Evolutionary conservation across 2,329 filamentous ascomycete genomes (phyloP).

Genomic region (Ceratocystis papillata): DNA sequence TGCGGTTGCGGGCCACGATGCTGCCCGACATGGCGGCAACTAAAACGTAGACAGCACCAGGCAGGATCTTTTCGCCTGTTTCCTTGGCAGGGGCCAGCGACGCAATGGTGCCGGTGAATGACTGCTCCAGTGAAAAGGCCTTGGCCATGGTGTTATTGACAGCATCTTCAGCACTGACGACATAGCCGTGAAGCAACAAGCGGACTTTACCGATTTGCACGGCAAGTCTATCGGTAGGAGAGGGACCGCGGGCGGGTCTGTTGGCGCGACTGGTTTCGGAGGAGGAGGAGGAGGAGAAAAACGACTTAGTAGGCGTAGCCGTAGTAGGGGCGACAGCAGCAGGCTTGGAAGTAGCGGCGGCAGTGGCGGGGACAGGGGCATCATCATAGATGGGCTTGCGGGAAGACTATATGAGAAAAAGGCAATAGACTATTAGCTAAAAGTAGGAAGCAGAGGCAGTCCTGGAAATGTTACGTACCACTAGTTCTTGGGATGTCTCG

Average conservation of each 20-base stretch:
- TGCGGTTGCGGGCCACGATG: conserved; percentile 81
- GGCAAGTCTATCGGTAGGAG: conserved; percentile 82
- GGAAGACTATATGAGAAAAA: conserved; percentile 4
- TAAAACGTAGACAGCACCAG: conserved; percentile 81
- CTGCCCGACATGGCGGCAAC: conserved; percentile 91
- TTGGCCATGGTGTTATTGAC: conserved; percentile 73
- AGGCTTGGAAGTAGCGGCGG: conserved; percentile 24
- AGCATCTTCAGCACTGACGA: conserved; percentile 63
- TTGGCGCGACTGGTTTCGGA: conserved; percentile 29
- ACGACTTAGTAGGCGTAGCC: conserved; percentile 29
- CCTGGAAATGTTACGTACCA: conserved; percentile 17
- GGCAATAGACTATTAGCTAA: background rate
- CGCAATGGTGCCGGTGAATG: conserved; percentile 79
- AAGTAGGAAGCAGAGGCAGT: background rate
- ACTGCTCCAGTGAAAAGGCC: conserved; percentile 75
- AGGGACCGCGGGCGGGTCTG: conserved; percentile 43
- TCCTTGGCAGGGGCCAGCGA: conserved; percentile 77
- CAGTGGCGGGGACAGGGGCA: conserved; percentile 28
- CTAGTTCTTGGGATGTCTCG: conserved; percentile 36
- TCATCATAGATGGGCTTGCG: conserved; percentile 75
- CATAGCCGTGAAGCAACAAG: conserved; percentile 67
- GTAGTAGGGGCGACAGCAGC: conserved; percentile 26
- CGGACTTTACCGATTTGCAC: conserved; percentile 69
- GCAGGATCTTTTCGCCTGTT: conserved; percentile 79
- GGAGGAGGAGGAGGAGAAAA: conserved; percentile 28